These are phyloP conservation scores for Malbranchea cinnamomea DNA, from an alignment of 2,329 filamentous ascomycete species.

Conservation along the genomic window DNA sequence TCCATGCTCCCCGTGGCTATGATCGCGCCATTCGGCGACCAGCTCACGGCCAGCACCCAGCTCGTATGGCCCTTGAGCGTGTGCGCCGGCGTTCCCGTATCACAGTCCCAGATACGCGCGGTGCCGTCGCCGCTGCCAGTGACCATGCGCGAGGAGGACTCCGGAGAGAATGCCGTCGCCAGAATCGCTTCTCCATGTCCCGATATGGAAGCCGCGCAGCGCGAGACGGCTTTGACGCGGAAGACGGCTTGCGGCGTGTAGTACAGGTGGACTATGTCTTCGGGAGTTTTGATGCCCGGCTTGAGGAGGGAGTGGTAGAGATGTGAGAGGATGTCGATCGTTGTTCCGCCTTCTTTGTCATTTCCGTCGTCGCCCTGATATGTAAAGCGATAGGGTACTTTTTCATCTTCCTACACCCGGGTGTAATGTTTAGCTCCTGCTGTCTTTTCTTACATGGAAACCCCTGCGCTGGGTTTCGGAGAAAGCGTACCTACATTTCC, in stretches of 20 bases:
- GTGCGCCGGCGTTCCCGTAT: slow-evolving; percentile 56
- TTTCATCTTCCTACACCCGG: slow-evolving; percentile 40
- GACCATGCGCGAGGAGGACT: slow-evolving; percentile 59
- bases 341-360: too few relatives aligned
- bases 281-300: slow-evolving; percentile 39
- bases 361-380: slow-evolving; percentile 32
- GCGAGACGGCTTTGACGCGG: slow-evolving; percentile 77
- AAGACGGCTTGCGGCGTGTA: slow-evolving; percentile 82
- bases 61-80: slow-evolving; percentile 77
- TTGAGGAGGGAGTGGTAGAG: slow-evolving; percentile 38
- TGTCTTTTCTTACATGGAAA: not conserved
- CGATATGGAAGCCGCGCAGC: slow-evolving; percentile 74
- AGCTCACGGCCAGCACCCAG: slow-evolving; percentile 79
- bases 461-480: not conserved
- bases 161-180: slow-evolving; percentile 70
- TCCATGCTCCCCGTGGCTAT: slow-evolving; percentile 90
- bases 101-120: slow-evolving; percentile 84
- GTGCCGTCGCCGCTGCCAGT: slow-evolving; percentile 87
- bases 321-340: slow-evolving; percentile 32
- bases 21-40: slow-evolving; percentile 66
- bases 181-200: slow-evolving; percentile 89
- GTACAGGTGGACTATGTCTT: slow-evolving; percentile 47
- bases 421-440: too few relatives aligned
- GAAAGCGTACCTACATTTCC: slow-evolving; percentile 43
- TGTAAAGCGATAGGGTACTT: slow-evolving; percentile 52